Base-by-base conservation (phyloP, 257 asterid species). In the Fraxinus quadrangulata region DNA sequence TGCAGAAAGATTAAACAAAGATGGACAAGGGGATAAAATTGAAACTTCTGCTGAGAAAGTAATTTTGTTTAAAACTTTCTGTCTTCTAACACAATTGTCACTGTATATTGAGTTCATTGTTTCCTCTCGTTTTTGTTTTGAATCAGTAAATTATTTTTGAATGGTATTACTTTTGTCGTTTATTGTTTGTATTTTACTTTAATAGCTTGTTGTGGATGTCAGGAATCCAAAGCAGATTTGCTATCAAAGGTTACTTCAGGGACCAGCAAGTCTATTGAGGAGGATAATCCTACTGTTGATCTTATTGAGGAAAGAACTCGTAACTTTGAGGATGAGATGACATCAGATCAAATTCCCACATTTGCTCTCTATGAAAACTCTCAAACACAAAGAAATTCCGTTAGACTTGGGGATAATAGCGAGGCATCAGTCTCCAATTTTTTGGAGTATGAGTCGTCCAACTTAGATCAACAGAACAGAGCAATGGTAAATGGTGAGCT, bases 261-360 rank as follows among this genome's bases (percentile, higher is more conserved):
- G 78, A 72, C 68, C 78, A 81, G 83, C 84, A 85, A 85, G 80
- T 71, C 89, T 4, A 65, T 70, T 1, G 96, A 87, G 81, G 85
- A 75, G 67, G 88, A 83, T 72, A 73, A 63, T 75, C 81, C 84
- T 70, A 80, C 77, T 79, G 83, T 82, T 81, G 70, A 71, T 79
- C 74, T 73, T 75, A 56, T 82, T 65, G 89, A 84, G 81, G 97
- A 81, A 85, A 79, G 80, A 77, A 47, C 73, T n/a, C 84, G 87
- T 74, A 77, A 77, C 77, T 69, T 73, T 80, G 87, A 86, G 78
- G 92, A 86, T 74, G 92, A 89, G 76, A 72, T 63, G 74, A 80
- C 74, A 77, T 79, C 91, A 63, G 96, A 92, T 89, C 90, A 88
- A 81, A 94, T 90, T 75, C 92, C 89, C 73, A 89, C 99, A 77